A percentile compares a stretch with the other conserved stretches of the same genome.
Evolutionary conservation across 2,329 filamentous ascomycete genomes (phyloP).

Genomic region (Aspergillus chevalieri): DNA sequence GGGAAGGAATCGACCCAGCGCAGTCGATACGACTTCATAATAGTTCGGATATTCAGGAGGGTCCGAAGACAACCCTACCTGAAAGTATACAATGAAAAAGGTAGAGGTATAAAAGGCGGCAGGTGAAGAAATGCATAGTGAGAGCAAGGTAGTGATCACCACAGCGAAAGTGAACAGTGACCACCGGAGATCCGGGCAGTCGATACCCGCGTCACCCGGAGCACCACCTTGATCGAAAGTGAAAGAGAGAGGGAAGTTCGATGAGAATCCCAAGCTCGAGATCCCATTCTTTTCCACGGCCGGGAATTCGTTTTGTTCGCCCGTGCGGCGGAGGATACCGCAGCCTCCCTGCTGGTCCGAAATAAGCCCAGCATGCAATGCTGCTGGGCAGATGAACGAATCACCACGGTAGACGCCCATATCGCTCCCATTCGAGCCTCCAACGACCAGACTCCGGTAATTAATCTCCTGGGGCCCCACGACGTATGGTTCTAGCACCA

Average conservation of each 20-base stretch:
- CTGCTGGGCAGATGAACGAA: conserved; percentile 56
- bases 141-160: conserved; percentile 48
- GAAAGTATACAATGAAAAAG: conserved; percentile 54
- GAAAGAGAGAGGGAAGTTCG: conserved; percentile 55
- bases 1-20: conserved; percentile 53
- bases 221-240: conserved; percentile 40
- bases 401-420: conserved; percentile 53
- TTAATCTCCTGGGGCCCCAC: conserved; percentile 52
- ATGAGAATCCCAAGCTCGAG: conserved; percentile 47
- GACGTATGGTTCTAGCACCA: conserved; percentile 50
- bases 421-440: conserved; percentile 42
- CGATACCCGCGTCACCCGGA: conserved; percentile 7
- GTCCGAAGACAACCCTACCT: conserved; percentile 56
- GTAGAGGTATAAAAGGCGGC: conserved; percentile 51
- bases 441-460: conserved; percentile 51
- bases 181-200: conserved; percentile 55
- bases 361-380: conserved; percentile 55
- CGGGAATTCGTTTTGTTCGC: conserved; percentile 45
- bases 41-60: conserved; percentile 51
- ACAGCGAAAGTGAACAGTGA: conserved; percentile 51
- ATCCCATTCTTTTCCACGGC: conserved; percentile 46
- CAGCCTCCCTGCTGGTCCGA: conserved; percentile 51
- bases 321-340: conserved; percentile 49
- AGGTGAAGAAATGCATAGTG: conserved; percentile 52
- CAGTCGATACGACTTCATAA: conserved; percentile 49